Evolutionary conservation across 306 rosid species (phyloP).

Genomic region (Senna tora): DNA sequence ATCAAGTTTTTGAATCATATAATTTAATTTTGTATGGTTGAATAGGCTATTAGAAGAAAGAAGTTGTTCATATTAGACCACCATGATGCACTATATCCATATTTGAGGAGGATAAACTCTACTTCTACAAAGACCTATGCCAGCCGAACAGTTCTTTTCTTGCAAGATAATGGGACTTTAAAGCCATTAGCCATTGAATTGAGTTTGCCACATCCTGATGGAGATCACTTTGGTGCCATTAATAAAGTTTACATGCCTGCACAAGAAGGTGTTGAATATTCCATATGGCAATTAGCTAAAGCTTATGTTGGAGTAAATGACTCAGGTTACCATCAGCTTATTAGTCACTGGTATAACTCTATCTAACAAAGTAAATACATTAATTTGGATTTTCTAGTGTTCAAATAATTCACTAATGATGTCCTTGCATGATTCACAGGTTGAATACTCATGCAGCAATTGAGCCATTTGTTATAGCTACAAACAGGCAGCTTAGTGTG

Average conservation of each 20-base stretch:
- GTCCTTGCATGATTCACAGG: slow-evolving; percentile 50
- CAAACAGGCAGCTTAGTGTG: slow-evolving; percentile 79
- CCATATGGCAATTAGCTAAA: slow-evolving; percentile 82
- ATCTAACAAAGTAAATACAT: slow-evolving; percentile 9
- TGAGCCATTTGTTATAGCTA: slow-evolving; percentile 82
- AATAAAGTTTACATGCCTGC: slow-evolving; percentile 61
- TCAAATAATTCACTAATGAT: slow-evolving; percentile 8
- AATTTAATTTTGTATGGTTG: slow-evolving; percentile 27
- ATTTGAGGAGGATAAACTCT: slow-evolving; percentile 63
- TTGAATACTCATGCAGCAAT: slow-evolving; percentile 75
- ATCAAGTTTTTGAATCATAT: slow-evolving; percentile 7
- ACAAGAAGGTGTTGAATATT: slow-evolving; percentile 55
- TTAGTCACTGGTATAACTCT: slow-evolving; percentile 74
- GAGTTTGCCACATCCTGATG: slow-evolving; percentile 66
- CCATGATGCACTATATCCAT: slow-evolving; percentile 76
- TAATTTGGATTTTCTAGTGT: slow-evolving; percentile 8
- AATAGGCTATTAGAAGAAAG: slow-evolving; percentile 62
- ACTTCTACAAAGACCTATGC: slow-evolving; percentile 68
- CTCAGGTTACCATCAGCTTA: slow-evolving; percentile 79
- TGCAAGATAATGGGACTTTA: slow-evolving; percentile 62
- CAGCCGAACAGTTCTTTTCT: slow-evolving; percentile 66
- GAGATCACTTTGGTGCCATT: slow-evolving; percentile 61
- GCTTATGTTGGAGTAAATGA: slow-evolving; percentile 73
- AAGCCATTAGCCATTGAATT: slow-evolving; percentile 77
- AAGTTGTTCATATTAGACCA: slow-evolving; percentile 71